Conservation (phyloP, 1,284 basidiomycete genomes). For the Xerocomus minutiporus region DNA sequence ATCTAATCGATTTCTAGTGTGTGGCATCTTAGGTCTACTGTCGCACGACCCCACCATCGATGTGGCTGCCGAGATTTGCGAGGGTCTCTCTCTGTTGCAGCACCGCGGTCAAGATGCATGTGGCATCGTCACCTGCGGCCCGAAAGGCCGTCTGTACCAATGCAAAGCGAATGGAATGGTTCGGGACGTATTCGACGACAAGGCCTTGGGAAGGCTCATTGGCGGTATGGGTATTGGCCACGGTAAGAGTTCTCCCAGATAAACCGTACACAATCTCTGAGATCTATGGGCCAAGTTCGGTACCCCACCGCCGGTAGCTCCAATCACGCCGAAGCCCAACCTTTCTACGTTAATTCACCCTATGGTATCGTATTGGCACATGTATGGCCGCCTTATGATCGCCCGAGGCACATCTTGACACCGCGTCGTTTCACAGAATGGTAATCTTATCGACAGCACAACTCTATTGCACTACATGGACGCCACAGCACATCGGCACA, state of each 20-base stretch:
- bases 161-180: conserved; percentile 99
- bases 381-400: conserved; percentile 45
- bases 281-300: conserved; percentile 55
- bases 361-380: conserved; percentile 98
- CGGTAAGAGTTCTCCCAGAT: conserved; percentile 46
- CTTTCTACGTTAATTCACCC: conserved; percentile 99
- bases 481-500: conserved; percentile 94
- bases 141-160: conserved; percentile 94
- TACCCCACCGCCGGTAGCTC: conserved; percentile 98
- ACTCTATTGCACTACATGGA: conserved; percentile 90
- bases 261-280: conserved; percentile 3
- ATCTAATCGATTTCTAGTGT: conserved; percentile 48
- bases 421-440: conserved; percentile 64
- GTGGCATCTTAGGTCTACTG: conserved; percentile 84
- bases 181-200: conserved; percentile 91
- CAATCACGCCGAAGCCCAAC: conserved; percentile 97
- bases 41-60: conserved; percentile 73
- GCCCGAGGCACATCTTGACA: conserved; percentile 2
- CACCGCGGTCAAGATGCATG: conserved; percentile 98
- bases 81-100: conserved; percentile 87
- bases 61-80: conserved; percentile 82
- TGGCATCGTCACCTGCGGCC: conserved; percentile 95
- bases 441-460: conserved; percentile 94
- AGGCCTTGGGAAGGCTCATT: conserved; percentile 71
- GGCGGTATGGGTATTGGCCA: conserved; percentile 99